phyloP scores from a whole-genome alignment of 2,329 filamentous ascomycete genomes.

The Lachnellula occidentalis region DNA sequence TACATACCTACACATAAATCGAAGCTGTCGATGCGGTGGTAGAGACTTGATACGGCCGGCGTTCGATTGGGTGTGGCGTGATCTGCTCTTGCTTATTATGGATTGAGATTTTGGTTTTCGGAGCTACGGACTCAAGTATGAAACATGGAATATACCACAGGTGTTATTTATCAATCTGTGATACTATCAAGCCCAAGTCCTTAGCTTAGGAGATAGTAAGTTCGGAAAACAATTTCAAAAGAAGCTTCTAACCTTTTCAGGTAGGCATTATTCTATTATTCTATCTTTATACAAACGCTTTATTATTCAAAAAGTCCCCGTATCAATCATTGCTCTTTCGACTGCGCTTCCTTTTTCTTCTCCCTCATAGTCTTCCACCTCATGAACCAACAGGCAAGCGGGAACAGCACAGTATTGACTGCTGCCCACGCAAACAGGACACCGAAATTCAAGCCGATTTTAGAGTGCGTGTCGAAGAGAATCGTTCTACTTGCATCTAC shows the following conservation, averaged over 20 bases:
- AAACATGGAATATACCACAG: too few species aligned
- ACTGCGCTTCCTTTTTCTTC: slow-evolving; percentile 8
- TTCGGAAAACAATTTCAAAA: too few species aligned
- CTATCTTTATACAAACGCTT: too few species aligned
- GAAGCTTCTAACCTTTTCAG: too few species aligned
- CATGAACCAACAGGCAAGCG: slow-evolving; percentile 41
- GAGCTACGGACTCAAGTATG: too few species aligned
- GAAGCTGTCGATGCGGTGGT: background rate
- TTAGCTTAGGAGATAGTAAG: too few species aligned
- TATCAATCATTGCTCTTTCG: background rate
- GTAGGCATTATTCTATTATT: too few species aligned
- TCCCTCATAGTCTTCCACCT: slow-evolving; percentile 35
- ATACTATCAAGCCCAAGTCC: too few species aligned
- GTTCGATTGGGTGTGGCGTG: background rate
- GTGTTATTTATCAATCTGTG: too few species aligned
- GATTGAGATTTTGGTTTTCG: too few species aligned
- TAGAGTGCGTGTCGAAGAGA: slow-evolving; percentile 52
- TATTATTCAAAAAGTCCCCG: too few species aligned
- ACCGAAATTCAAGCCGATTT: slow-evolving; percentile 56
- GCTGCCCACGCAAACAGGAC: slow-evolving; percentile 53
- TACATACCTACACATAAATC: background rate
- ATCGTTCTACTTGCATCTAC: slow-evolving; percentile 56
- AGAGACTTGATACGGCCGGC: background rate
- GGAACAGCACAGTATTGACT: slow-evolving; percentile 48
- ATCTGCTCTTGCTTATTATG: too few species aligned